A percentile compares a stretch with the other conserved stretches of the same genome.
Evolutionary conservation across 129 eudicot genomes (phyloP).

Genomic region (Flaveria trinervia): DNA sequence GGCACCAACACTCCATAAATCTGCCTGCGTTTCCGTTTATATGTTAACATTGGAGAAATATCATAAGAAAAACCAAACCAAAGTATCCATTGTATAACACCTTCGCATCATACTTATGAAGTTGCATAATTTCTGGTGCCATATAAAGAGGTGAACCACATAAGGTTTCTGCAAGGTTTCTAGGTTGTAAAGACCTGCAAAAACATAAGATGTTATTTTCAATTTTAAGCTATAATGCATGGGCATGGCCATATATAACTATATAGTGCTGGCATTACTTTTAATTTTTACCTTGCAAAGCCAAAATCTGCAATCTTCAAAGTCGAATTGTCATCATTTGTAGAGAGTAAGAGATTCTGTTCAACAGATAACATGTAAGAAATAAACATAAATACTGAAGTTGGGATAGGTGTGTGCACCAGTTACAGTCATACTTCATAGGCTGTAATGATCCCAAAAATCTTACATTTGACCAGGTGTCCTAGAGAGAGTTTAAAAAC

Average conservation of each 20-base stretch:
- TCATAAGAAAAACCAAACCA: not conserved
- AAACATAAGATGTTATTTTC: conserved; percentile 19
- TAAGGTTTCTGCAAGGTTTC: conserved; percentile 91
- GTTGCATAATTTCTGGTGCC: conserved; percentile 94
- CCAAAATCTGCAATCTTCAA: conserved; percentile 99
- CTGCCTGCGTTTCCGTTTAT: conserved; percentile 74
- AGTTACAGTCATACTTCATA: not conserved
- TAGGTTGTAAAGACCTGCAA: conserved; percentile 85
- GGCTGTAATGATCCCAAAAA: not conserved
- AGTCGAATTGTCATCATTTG: conserved; percentile 68
- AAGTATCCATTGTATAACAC: conserved; percentile 38
- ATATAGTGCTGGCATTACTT: conserved; percentile 1
- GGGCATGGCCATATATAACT: not conserved
- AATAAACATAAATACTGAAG: conserved; percentile 21
- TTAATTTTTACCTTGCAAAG: conserved; percentile 68
- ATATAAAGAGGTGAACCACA: conserved; percentile 95
- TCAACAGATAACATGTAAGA: conserved; percentile 25
- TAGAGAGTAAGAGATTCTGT: conserved; percentile 88
- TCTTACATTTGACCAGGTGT: not conserved
- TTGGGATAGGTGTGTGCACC: not conserved
- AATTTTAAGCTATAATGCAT: not conserved
- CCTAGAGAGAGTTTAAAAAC: not conserved
- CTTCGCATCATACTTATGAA: conserved; percentile 97
- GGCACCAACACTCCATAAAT: conserved; percentile 98
- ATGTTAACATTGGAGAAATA: conserved; percentile 29